A percentile compares a stretch with the other conserved stretches of the same genome.
These are phyloP conservation scores for Rhizomucor miehei DNA, from an alignment of 371 early-diverging fungal species.

Conservation along the genomic window DNA sequence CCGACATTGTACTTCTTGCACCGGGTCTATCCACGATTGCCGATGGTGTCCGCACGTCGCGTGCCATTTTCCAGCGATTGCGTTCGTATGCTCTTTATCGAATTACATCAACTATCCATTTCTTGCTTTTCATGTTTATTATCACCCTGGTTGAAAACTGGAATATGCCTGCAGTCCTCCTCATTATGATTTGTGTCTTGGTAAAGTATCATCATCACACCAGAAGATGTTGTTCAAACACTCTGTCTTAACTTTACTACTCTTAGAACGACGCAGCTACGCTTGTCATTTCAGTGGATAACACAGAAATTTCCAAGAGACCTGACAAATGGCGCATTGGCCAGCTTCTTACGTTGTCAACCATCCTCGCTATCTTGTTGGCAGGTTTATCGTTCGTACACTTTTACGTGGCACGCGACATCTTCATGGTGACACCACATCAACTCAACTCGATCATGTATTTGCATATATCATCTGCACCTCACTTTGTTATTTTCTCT, in stretches of 20 bases:
- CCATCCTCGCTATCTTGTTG: conserved; percentile 69
- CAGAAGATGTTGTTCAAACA: conserved; percentile 1
- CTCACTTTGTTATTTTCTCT: conserved; percentile 92
- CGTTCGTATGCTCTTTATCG: conserved; percentile 91
- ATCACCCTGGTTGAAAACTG: conserved; percentile 77
- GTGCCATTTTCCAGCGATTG: conserved; percentile 93
- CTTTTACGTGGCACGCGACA: conserved; percentile 72
- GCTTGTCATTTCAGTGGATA: conserved; percentile 89
- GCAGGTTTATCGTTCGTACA: conserved; percentile 80
- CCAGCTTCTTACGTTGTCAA: conserved; percentile 78
- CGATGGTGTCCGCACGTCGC: conserved; percentile 79
- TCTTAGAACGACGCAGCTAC: conserved; percentile 85
- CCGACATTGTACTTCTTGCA: conserved; percentile 90
- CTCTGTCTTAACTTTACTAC: no score
- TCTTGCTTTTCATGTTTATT: conserved; percentile 90
- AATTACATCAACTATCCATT: conserved; percentile 92
- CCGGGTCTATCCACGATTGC: conserved; percentile 88
- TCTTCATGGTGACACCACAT: conserved; percentile 46
- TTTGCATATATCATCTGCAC: conserved; percentile 84
- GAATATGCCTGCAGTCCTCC: conserved; percentile 76
- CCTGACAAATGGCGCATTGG: conserved; percentile 95
- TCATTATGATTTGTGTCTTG: conserved; percentile 84
- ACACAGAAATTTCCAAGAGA: conserved; percentile 78
- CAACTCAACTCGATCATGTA: conserved; percentile 84
- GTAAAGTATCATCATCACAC: conserved; percentile 16